These are phyloP conservation scores for Bruguiera gymnorhiza DNA, from an alignment of 345 rosid genomes.

Conservation along the genomic window DNA sequence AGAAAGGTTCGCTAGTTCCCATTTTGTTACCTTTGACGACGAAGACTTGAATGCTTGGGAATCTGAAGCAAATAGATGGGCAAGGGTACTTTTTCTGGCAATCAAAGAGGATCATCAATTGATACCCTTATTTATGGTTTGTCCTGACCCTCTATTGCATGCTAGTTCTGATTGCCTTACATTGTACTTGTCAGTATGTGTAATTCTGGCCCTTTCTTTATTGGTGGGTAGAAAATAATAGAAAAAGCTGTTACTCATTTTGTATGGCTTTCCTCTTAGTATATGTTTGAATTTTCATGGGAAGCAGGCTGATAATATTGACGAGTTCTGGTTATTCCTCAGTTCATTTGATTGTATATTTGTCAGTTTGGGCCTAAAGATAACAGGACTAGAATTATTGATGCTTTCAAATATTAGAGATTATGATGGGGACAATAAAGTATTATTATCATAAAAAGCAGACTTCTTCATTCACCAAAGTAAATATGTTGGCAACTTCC, in stretches of 20 bases:
- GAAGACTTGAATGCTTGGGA: conserved; percentile 92
- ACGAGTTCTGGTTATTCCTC: neutral
- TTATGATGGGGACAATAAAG: neutral
- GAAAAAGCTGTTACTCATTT: too few species aligned
- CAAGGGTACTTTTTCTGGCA: conserved; percentile 59
- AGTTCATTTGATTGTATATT: neutral
- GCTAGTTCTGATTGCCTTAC: conserved; percentile 5
- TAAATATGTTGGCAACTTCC: neutral
- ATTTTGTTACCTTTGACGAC: conserved; percentile 50
- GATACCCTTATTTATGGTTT: conserved; percentile 52
- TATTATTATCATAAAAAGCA: neutral
- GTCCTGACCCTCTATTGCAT: conserved; percentile 22
- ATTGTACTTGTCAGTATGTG: neutral
- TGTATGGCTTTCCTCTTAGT: too few species aligned
- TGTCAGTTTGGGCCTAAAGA: neutral
- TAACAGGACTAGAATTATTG: neutral
- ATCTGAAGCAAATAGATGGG: conserved; percentile 77
- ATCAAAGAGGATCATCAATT: conserved; percentile 47
- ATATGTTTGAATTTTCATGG: too few species aligned
- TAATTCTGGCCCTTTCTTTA: neutral
- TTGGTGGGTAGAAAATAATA: neutral
- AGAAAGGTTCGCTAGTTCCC: conserved; percentile 37
- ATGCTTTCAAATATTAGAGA: neutral
- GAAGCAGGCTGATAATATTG: neutral
- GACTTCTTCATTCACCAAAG: neutral